Percentiles rank a stretch among this genome's conserved stretches.
These are phyloP conservation scores for Cyclocybe aegerita DNA, from an alignment of 768 basidiomycete genomes.

Conservation along the genomic window DNA sequence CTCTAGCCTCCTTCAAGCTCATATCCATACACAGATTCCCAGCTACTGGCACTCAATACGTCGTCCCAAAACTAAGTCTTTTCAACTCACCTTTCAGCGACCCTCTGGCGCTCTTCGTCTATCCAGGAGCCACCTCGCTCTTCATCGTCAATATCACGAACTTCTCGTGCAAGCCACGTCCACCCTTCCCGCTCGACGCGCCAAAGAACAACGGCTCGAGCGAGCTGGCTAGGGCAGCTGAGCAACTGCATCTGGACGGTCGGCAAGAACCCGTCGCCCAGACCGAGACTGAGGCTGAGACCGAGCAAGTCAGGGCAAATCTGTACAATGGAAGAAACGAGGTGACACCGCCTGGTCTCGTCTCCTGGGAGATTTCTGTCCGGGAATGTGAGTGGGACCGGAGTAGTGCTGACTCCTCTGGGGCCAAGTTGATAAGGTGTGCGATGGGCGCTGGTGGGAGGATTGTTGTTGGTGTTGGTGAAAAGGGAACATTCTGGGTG, in stretches of 20 bases:
- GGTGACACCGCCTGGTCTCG: constrained; percentile 11
- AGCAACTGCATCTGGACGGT: neutral
- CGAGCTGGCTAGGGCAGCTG: constrained; percentile 4
- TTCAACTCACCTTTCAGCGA: constrained; percentile 46
- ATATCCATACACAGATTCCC: constrained; percentile 51
- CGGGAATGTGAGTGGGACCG: neutral
- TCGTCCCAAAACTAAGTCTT: constrained; percentile 37
- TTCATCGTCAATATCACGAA: constrained; percentile 45
- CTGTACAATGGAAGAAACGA: constrained; percentile 8
- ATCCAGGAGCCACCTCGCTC: constrained; percentile 38
- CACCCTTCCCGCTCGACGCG: constrained; percentile 37
- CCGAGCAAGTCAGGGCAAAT: neutral
- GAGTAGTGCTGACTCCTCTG: neutral
- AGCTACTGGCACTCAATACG: constrained; percentile 29
- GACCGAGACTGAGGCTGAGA: neutral
- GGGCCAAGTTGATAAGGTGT: constrained; percentile 34
- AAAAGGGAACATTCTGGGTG: constrained; percentile 38
- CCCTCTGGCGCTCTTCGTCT: constrained; percentile 47
- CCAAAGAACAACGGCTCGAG: constrained; percentile 9
- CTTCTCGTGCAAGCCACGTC: constrained; percentile 42
- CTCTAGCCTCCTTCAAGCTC: constrained; percentile 64
- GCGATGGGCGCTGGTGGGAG: constrained; percentile 43
- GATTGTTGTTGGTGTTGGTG: constrained; percentile 39
- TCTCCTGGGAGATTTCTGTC: constrained; percentile 21
- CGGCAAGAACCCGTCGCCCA: too few species aligned